Evolutionary conservation across 495 filamentous ascomycete species (phyloP).

Genomic region (Copromyces sp.): DNA sequence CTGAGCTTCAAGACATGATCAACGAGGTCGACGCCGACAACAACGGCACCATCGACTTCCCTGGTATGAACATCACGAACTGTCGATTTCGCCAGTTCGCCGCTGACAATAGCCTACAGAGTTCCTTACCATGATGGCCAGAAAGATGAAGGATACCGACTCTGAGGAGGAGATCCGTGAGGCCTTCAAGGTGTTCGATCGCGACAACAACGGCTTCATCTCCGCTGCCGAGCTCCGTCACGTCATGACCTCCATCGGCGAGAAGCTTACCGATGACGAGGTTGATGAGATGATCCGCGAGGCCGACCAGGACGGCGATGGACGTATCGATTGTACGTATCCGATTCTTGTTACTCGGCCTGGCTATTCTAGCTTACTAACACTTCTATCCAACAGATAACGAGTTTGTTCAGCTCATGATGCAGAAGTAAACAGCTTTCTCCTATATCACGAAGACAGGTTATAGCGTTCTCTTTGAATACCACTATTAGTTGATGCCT

Average conservation of each 20-base stretch:
- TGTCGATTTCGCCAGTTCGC: not conserved
- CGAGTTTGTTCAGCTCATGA: slow-evolving; percentile 99
- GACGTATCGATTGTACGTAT: slow-evolving; percentile 78
- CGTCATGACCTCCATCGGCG: slow-evolving; percentile 98
- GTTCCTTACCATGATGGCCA: slow-evolving; percentile 99
- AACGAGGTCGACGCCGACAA: slow-evolving; percentile 99
- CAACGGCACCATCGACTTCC: slow-evolving; percentile 99
- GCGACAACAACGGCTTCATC: slow-evolving; percentile 99
- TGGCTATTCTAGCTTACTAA: slow-evolving; percentile 23
- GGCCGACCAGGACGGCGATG: slow-evolving; percentile 97
- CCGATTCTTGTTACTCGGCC: not conserved
- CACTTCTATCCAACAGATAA: slow-evolving; percentile 55
- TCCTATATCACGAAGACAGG: not conserved
- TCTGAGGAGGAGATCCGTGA: slow-evolving; percentile 99
- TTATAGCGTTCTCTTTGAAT: not conserved
- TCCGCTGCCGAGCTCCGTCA: slow-evolving; percentile 95
- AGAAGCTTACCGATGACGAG: slow-evolving; percentile 99
- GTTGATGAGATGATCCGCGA: slow-evolving; percentile 99
- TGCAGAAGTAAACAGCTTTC: slow-evolving; percentile 76
- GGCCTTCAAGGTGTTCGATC: slow-evolving; percentile 70
- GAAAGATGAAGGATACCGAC: slow-evolving; percentile 99
- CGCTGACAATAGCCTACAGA: slow-evolving; percentile 45
- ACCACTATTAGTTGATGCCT: not conserved
- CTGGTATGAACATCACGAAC: slow-evolving; percentile 49
- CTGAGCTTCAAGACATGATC: slow-evolving; percentile 99